A percentile compares a stretch with the other conserved stretches of the same genome.
These are phyloP conservation scores for Magnusiomyces starmeri DNA, from an alignment of 1,139 yeast species.

Conservation along the genomic window DNA sequence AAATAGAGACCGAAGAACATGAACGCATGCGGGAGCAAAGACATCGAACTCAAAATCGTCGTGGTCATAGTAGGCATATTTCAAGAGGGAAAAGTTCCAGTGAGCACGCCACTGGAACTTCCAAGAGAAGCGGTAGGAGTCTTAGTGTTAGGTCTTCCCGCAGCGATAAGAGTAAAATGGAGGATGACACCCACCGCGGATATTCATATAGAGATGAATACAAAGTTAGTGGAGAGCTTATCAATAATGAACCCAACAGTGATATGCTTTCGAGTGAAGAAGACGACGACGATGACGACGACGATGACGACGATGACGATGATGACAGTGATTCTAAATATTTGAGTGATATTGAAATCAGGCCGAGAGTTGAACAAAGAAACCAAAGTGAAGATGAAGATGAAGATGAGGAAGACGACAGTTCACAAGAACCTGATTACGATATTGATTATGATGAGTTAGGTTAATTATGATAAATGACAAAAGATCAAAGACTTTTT, in stretches of 20 bases:
- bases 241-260: not conserved
- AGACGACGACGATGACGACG: not conserved
- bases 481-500: not conserved
- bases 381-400: conserved; percentile 4
- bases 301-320: not conserved
- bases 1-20: conserved; percentile 4
- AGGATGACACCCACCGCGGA: not conserved
- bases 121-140: too few relatives aligned
- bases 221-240: not conserved
- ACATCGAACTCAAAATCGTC: not conserved
- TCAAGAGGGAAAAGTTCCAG: too few relatives aligned
- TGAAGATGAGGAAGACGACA: conserved; percentile 1
- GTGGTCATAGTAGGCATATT: not conserved
- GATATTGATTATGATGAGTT: conserved; percentile 17
- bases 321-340: not conserved
- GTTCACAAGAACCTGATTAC: conserved; percentile 10
- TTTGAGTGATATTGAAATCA: not conserved
- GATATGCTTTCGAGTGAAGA: not conserved
- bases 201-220: not conserved
- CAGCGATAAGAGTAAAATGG: not conserved
- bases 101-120: too few relatives aligned
- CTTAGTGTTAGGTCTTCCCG: not conserved
- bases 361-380: conserved; percentile 11
- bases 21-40: not conserved
- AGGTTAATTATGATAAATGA: not conserved